Evolutionary conservation across 139 green algal genomes (phyloP).

Genomic region (Chlamydomonas schloesseri): DNA sequence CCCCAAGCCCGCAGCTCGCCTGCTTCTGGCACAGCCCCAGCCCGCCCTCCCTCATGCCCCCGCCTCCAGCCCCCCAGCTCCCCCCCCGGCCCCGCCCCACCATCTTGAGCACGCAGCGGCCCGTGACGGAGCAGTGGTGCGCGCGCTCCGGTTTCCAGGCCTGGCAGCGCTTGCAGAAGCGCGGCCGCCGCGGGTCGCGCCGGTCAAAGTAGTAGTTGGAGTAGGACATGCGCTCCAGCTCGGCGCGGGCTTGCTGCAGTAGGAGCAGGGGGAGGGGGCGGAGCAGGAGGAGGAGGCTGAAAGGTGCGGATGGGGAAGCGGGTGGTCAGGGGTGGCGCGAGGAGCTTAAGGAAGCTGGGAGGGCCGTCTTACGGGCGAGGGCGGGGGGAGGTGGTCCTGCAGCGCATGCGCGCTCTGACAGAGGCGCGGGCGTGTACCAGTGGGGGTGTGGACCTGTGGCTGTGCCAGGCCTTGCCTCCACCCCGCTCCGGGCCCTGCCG

Average conservation of each 20-base stretch:
- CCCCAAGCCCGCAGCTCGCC: too few species aligned
- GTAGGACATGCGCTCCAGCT: conserved; percentile 68
- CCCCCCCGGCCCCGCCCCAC: conserved; percentile 25
- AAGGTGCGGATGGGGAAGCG: too few species aligned
- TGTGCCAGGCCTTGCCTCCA: too few species aligned
- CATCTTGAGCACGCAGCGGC: conserved; percentile 94
- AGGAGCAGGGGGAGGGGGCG: neutral
- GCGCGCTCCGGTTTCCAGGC: conserved; percentile 91
- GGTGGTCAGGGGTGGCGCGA: neutral
- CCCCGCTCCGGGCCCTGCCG: too few species aligned
- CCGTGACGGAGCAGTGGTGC: conserved; percentile 93
- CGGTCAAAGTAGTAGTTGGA: conserved; percentile 57
- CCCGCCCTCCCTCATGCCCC: neutral
- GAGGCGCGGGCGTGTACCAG: too few species aligned
- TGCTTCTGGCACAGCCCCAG: neutral
- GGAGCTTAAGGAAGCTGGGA: too few species aligned
- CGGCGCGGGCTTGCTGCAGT: conserved; percentile 55
- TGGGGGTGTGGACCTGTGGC: too few species aligned
- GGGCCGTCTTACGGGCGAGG: too few species aligned
- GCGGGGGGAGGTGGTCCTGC: too few species aligned
- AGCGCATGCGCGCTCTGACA: too few species aligned
- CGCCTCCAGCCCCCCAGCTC: neutral
- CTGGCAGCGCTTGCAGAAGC: conserved; percentile 71
- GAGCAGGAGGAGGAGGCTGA: neutral
- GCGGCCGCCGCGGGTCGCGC: conserved; percentile 45